These are phyloP conservation scores for Xylariomycetidae sp. DNA, from an alignment of 2,329 filamentous ascomycete genomes.

Conservation along the genomic window DNA sequence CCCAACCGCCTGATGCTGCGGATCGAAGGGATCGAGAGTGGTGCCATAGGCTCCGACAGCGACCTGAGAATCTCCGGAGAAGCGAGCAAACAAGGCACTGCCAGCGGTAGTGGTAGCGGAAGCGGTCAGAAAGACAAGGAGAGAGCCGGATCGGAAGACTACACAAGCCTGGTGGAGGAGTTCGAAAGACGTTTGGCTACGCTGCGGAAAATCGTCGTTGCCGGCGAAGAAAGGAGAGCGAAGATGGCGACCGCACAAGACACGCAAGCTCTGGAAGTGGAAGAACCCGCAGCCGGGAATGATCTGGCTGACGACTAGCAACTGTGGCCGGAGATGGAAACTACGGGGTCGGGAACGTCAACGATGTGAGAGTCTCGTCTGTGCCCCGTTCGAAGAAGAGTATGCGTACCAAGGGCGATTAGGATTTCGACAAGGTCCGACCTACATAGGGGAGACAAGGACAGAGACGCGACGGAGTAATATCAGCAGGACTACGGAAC, in stretches of 20 bases:
- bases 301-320: constrained; percentile 17
- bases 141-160: constrained; percentile 38
- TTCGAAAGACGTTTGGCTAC: constrained; percentile 55
- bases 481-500: too few species aligned
- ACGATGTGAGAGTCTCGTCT: too few species aligned
- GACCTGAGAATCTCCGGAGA: constrained; percentile 25
- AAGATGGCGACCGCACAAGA: too few species aligned
- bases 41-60: constrained; percentile 30
- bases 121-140: constrained; percentile 20
- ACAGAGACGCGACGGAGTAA: too few species aligned
- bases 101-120: constrained; percentile 26
- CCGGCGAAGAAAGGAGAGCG: constrained; percentile 40
- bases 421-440: too few species aligned
- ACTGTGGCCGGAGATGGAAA: too few species aligned
- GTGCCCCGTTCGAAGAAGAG: too few species aligned
- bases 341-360: too few species aligned
- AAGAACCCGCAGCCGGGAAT: constrained; percentile 3
- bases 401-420: too few species aligned
- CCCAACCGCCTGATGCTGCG: constrained; percentile 52
- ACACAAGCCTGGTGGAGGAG: constrained; percentile 47
- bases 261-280: too few species aligned
- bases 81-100: constrained; percentile 20
- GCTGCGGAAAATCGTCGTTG: constrained; percentile 49
- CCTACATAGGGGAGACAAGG: too few species aligned
- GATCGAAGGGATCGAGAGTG: constrained; percentile 51